A percentile compares a stretch with the other conserved stretches of the same genome.
phyloP scores from a whole-genome alignment of 495 filamentous ascomycete genomes.

The Penicillium soppii region DNA sequence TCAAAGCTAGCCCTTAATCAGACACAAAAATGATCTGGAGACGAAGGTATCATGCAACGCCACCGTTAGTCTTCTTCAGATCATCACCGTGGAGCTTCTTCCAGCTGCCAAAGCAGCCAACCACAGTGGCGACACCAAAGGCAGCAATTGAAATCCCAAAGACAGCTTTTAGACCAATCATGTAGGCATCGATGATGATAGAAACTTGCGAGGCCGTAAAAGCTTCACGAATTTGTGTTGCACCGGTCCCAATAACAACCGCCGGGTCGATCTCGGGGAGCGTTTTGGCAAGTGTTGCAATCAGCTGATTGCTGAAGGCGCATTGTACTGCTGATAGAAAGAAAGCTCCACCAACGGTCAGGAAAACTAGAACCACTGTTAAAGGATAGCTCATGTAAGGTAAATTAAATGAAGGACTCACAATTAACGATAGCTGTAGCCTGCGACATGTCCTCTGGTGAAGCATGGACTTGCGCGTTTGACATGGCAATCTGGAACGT shows the following conservation, averaged over 20 bases:
- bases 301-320: conserved; percentile 44
- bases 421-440: conserved; percentile 20
- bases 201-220: conserved; percentile 43
- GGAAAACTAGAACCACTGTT: conserved; percentile 5
- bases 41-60: neutral
- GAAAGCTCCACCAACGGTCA: conserved; percentile 47
- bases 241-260: conserved; percentile 47
- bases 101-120: neutral
- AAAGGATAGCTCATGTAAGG: neutral
- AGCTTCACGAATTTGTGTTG: conserved; percentile 46
- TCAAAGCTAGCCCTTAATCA: neutral
- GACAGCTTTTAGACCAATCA: conserved; percentile 52
- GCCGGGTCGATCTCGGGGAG: conserved; percentile 44
- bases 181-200: conserved; percentile 56
- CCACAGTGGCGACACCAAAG: conserved; percentile 11
- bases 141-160: conserved; percentile 20
- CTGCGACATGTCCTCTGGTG: conserved; percentile 14
- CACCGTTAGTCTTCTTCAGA: neutral
- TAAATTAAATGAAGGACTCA: conserved; percentile 3
- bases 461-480: conserved; percentile 18
- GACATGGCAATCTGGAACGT: conserved; percentile 33
- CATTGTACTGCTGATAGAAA: conserved; percentile 46
- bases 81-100: neutral
- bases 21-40: neutral
- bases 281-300: conserved; percentile 27